Percentiles rank a stretch among this genome's conserved stretches.
Evolutionary conservation across 805 yeast species (phyloP).

Genomic region (Zygosaccharomyces lentus): DNA sequence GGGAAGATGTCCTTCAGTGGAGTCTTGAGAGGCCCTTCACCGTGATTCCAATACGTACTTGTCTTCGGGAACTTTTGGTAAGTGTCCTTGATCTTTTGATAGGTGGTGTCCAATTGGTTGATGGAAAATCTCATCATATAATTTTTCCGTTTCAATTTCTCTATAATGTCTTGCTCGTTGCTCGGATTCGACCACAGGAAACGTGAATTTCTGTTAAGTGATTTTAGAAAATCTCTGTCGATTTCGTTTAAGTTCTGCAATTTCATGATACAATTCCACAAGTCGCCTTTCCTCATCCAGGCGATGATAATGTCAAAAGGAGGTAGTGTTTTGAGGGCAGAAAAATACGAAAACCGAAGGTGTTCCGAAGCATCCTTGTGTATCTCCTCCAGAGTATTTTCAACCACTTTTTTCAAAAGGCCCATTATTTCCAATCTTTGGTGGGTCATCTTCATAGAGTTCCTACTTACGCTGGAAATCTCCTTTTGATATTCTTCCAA

Average conservation of each 20-base stretch:
- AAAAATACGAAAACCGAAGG: constrained; percentile 31
- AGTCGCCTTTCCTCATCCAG: constrained; percentile 29
- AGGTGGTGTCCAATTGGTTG: constrained; percentile 7
- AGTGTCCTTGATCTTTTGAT: constrained; percentile 4
- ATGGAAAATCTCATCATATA: constrained; percentile 14
- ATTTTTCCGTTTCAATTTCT: constrained; percentile 21
- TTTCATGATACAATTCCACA: constrained; percentile 22
- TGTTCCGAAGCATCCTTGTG: constrained; percentile 25
- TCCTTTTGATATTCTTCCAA: constrained; percentile 16
- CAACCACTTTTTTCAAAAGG: constrained; percentile 24
- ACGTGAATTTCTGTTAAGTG: constrained; percentile 26
- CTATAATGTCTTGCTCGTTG: constrained; percentile 17
- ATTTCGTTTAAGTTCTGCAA: constrained; percentile 19
- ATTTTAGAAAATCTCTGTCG: constrained; percentile 23
- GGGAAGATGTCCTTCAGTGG: background rate
- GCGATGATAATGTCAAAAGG: constrained; percentile 30
- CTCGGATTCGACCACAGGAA: constrained; percentile 18
- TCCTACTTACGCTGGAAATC: background rate
- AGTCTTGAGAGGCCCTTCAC: background rate
- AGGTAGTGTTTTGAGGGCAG: constrained; percentile 32
- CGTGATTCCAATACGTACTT: background rate
- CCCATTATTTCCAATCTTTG: constrained; percentile 23
- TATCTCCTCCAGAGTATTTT: constrained; percentile 23
- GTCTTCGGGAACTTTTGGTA: background rate
- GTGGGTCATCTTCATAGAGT: constrained; percentile 5